Conservation (phyloP, 164 flowering plant genomes). For the Piper longum region DNA sequence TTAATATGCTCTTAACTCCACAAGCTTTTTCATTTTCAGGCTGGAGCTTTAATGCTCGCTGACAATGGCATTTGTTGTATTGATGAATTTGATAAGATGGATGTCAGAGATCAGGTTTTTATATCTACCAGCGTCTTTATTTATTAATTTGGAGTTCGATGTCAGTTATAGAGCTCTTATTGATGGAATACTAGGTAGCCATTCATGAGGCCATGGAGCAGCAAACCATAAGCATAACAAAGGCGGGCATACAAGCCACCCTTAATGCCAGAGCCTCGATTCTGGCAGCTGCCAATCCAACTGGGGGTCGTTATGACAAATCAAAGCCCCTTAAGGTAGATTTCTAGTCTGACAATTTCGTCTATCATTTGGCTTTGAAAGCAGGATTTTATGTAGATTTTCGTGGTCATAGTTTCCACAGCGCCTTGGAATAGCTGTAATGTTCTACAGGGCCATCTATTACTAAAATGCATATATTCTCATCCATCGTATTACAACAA, state of each 20-base stretch:
- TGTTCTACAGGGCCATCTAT: no score
- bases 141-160: neutral
- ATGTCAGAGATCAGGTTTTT: constrained; percentile 79
- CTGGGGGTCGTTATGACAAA: constrained; percentile 94
- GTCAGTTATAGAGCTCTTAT: neutral
- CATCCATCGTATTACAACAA: no score
- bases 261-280: constrained; percentile 92
- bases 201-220: constrained; percentile 99
- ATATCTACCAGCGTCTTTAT: neutral
- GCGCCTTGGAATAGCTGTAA: no score
- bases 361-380: no score
- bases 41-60: constrained; percentile 98
- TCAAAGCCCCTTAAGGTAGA: constrained; percentile 85
- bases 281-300: constrained; percentile 93
- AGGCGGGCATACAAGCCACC: constrained; percentile 97
- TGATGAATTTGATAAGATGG: constrained; percentile 98
- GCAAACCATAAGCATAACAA: constrained; percentile 94
- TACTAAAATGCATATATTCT: no score
- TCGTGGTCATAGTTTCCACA: no score
- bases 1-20: no score
- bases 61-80: constrained; percentile 95
- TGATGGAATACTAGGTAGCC: constrained; percentile 49
- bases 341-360: neutral
- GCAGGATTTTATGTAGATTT: no score
- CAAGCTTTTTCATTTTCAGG: constrained; percentile 26